Base-by-base conservation (phyloP, 106 monocot genomes). In the Ottelia alismoides region DNA sequence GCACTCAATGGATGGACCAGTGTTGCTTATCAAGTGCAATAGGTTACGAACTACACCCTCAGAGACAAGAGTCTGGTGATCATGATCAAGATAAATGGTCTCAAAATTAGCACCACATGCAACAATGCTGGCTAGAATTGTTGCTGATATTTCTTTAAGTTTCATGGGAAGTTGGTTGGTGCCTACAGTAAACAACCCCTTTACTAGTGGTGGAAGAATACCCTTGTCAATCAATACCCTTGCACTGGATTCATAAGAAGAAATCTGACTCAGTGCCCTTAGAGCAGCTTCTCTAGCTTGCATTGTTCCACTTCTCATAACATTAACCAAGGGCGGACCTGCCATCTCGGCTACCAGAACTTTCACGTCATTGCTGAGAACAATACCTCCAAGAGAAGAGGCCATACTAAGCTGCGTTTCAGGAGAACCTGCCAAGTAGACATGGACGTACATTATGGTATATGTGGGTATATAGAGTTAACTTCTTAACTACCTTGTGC, bases 21-120 rank as follows among this genome's bases (percentile, higher is more conserved):
- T 90, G 69, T 98, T 98, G 69, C 79, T 98, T 51, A 90, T 85
- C 53, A 98, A 76, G 58, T 85, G 89, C 24, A 98, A 79, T 2
- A 98, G 71, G 67, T 79, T 82, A 71, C 80, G 85, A 55, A 98
- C 58, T 45, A 74, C 71, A 18, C 82, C 74, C 60, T 98, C 96
- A 6, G 89, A 98, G 22, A 82, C 72, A 50, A 98, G 57, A 6
- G 77, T 79, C 25, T 79, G 76, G 17, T 62, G 54, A 20, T 71
- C 55, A n/a, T n/a, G n/a, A 58, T 66, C 74, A 27, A 96, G 70
- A 26, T 74, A 70, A 30, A 82, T 77, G 27, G 76, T 63, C 30
- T 75, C 52, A 48, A 52, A 23, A 26, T 71, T 20, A 9, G 46
- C 46, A 28, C 58, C 57, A 12, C 31, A 50, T 21, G 25, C 31